Evolutionary conservation across 2,329 filamentous ascomycete species (phyloP).

Genomic region (Fusarium begoniae): DNA sequence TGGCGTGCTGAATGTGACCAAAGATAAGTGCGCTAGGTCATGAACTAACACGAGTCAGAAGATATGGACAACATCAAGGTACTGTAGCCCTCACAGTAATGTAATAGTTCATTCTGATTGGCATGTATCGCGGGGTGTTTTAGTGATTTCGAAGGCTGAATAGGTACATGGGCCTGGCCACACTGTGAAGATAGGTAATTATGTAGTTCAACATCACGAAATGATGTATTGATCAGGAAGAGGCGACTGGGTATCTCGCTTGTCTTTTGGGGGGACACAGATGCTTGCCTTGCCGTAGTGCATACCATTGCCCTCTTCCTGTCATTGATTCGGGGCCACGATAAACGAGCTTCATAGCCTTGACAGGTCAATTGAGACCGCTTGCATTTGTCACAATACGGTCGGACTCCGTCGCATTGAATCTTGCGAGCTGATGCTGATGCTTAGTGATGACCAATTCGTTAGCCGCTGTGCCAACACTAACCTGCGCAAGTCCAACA

Average conservation of each 20-base stretch:
- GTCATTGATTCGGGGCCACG: constrained; percentile 28
- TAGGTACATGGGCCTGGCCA: rapidly evolving
- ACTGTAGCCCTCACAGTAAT: constrained; percentile 17
- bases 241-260: neutral
- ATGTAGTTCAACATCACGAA: constrained; percentile 11
- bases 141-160: neutral
- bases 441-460: neutral
- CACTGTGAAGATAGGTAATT: neutral
- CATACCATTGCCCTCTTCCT: constrained; percentile 14
- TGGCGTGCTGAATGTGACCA: constrained; percentile 17
- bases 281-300: neutral
- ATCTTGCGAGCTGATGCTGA: constrained; percentile 27
- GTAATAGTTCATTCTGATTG: constrained; percentile 9
- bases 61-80: neutral
- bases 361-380: constrained; percentile 3
- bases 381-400: constrained; percentile 17
- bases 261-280: neutral
- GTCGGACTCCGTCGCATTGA: constrained; percentile 27
- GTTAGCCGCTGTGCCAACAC: neutral
- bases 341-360: constrained; percentile 30
- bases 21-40: constrained; percentile 5
- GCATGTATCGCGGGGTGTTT: neutral
- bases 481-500: constrained; percentile 36
- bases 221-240: constrained; percentile 30
- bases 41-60: constrained; percentile 9